Percentiles rank a stretch among this genome's conserved stretches.
These are phyloP conservation scores for Catharanthus roseus DNA, from an alignment of 257 asterid genomes.

Conservation along the genomic window DNA sequence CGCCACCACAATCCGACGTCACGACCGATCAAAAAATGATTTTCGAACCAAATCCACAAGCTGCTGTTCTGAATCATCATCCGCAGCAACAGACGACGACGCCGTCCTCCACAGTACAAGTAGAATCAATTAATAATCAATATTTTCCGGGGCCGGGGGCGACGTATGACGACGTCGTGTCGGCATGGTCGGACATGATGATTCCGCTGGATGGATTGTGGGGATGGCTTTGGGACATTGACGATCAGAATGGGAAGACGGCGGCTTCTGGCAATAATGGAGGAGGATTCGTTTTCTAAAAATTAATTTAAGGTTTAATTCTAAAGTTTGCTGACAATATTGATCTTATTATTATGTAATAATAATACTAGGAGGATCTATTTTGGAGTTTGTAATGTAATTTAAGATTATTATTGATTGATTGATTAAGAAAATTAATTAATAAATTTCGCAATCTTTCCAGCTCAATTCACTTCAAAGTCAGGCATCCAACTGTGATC, in stretches of 20 bases:
- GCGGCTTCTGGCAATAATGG: not conserved
- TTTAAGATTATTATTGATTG: not conserved
- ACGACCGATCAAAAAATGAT: not conserved
- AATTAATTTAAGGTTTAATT: not conserved
- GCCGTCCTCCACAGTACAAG: no score
- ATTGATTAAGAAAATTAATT: no score
- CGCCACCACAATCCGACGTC: not conserved
- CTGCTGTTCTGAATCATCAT: no score
- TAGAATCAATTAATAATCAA: not conserved
- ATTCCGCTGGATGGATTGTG: not conserved
- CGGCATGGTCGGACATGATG: not conserved
- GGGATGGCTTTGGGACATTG: slow-evolving; percentile 6
- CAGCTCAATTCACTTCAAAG: no score
- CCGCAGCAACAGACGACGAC: not conserved
- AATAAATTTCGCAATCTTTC: no score
- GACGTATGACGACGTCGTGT: not conserved
- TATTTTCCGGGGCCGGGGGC: not conserved
- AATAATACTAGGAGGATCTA: no score
- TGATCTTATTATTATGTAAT: no score
- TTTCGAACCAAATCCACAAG: not conserved
- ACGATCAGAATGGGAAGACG: not conserved
- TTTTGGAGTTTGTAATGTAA: not conserved
- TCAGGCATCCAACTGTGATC: no score
- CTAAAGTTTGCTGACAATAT: no score
- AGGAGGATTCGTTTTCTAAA: not conserved